Evolutionary conservation across 495 filamentous ascomycete genomes (phyloP).

Genomic region (Darksidea phi): DNA sequence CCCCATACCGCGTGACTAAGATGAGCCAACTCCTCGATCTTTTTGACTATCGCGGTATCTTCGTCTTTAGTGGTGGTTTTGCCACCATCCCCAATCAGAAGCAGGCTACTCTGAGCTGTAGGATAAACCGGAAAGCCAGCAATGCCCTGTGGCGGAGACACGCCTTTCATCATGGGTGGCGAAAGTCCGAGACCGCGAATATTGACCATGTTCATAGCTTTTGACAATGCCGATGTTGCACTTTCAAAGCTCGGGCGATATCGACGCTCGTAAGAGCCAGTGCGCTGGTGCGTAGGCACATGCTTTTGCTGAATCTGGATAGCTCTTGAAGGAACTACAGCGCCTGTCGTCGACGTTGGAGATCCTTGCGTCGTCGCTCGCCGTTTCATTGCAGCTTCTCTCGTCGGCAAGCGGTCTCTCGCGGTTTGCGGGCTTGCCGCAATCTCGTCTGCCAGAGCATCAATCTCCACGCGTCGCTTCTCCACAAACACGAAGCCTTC

Average conservation of each 20-base stretch:
- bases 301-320: constrained; percentile 67
- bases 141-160: constrained; percentile 75
- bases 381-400: constrained; percentile 55
- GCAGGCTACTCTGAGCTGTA: constrained; percentile 57
- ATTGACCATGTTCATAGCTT: constrained; percentile 91
- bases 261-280: constrained; percentile 75
- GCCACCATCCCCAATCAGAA: constrained; percentile 64
- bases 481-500: constrained; percentile 95
- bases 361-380: constrained; percentile 66
- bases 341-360: constrained; percentile 58
- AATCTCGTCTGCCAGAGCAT: constrained; percentile 93
- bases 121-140: constrained; percentile 83
- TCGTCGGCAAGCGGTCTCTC: constrained; percentile 12
- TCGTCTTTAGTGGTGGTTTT: constrained; percentile 69
- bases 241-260: constrained; percentile 74
- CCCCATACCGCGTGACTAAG: constrained; percentile 93
- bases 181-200: constrained; percentile 64
- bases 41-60: constrained; percentile 71
- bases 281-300: constrained; percentile 63
- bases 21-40: constrained; percentile 86
- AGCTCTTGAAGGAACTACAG: constrained; percentile 58
- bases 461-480: constrained; percentile 90
- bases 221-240: constrained; percentile 85
- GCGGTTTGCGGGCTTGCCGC: constrained; percentile 62
- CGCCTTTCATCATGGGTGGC: constrained; percentile 50